Evolutionary conservation across 192 early-diverging fungal genomes (phyloP).

Genomic region (Coemansia sp.): DNA sequence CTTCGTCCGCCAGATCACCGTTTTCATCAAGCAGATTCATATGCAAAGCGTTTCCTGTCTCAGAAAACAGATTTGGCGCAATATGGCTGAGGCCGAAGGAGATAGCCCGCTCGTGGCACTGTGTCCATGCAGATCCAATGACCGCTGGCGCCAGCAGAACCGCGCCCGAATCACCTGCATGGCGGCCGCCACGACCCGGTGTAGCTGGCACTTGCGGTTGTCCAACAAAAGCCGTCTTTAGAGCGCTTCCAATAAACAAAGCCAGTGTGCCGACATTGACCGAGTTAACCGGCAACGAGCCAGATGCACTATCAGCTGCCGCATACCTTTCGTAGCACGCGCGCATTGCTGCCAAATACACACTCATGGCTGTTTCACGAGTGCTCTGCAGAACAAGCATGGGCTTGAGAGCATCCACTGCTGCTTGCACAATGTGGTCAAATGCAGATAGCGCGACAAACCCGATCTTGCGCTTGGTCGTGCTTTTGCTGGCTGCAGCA

Average conservation of each 20-base stretch:
- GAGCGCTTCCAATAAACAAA: conserved; percentile 31
- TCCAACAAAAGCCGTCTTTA: conserved; percentile 9
- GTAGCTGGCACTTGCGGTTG: conserved; percentile 5
- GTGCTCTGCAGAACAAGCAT: conserved; percentile 15
- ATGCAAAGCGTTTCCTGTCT: neutral
- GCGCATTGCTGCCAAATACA: conserved; percentile 26
- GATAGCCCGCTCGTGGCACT: conserved; percentile 25
- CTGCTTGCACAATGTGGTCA: conserved; percentile 50
- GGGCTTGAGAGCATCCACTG: conserved; percentile 33
- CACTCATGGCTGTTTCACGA: conserved; percentile 20
- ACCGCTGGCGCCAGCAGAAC: conserved; percentile 32
- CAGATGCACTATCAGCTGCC: neutral
- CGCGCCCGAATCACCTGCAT: neutral
- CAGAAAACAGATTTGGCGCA: neutral
- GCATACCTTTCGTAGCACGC: conserved; percentile 11
- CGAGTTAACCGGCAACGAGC: conserved; percentile 1
- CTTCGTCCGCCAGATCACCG: conserved; percentile 1
- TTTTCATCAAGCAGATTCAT: neutral
- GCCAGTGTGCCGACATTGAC: conserved; percentile 45
- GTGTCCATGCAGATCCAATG: conserved; percentile 37
- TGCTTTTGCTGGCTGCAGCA: neutral
- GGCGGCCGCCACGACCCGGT: neutral
- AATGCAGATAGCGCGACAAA: conserved; percentile 50
- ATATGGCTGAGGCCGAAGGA: conserved; percentile 17
- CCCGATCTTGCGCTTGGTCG: conserved; percentile 29